These are phyloP conservation scores for Cardamine chenopodiifolia DNA, from an alignment of 345 rosid genomes.

Conservation along the genomic window DNA sequence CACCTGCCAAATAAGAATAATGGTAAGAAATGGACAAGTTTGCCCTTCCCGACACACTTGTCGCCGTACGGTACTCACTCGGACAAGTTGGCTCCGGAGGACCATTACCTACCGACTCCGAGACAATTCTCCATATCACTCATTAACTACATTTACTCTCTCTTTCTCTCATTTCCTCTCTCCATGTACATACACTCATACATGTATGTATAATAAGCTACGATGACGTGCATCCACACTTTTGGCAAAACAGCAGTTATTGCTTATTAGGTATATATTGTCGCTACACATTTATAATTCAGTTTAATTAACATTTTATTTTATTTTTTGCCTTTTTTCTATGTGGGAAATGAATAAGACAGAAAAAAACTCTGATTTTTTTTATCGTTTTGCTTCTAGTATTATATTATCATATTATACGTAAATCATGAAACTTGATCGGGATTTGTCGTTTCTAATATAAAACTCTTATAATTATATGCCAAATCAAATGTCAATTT, in stretches of 20 bases:
- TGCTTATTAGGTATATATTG: background rate
- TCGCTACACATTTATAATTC: background rate
- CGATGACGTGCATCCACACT: constrained; percentile 26
- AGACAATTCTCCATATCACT: constrained; percentile 24
- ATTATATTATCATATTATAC: background rate
- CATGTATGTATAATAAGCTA: background rate
- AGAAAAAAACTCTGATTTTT: background rate
- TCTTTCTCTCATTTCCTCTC: background rate
- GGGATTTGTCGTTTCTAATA: constrained; percentile 32
- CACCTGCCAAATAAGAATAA: background rate
- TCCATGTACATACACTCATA: background rate
- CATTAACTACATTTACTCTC: background rate
- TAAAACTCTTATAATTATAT: constrained; percentile 12
- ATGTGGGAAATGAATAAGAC: constrained; percentile 24
- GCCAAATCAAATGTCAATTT: constrained; percentile 37
- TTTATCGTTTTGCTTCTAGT: background rate
- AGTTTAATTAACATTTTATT: background rate
- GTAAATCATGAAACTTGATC: constrained; percentile 26
- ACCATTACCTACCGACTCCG: constrained; percentile 39
- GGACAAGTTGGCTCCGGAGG: constrained; percentile 33
- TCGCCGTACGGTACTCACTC: constrained; percentile 35
- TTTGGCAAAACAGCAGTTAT: constrained; percentile 3
- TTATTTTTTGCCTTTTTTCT: background rate
- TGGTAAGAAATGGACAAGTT: background rate
- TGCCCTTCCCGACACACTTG: constrained; percentile 38